phyloP scores from a whole-genome alignment of 768 basidiomycete species.

The Lactarius hengduanensis region DNA sequence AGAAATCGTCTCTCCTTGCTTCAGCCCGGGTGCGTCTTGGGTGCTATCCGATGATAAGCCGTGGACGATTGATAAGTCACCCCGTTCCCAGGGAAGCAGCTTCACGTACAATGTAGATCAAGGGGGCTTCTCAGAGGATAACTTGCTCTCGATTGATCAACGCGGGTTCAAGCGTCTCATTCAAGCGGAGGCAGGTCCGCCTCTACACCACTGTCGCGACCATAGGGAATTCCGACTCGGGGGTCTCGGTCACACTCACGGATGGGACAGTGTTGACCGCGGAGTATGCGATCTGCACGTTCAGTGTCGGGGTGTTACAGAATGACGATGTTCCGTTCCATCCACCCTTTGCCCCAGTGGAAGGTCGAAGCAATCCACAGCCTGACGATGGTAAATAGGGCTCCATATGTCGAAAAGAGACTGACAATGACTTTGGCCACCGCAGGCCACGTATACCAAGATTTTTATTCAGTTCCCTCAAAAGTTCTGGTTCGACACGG shows the following conservation, averaged over 20 bases:
- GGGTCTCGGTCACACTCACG: constrained; percentile 47
- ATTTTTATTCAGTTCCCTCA: constrained; percentile 14
- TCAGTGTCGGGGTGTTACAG: constrained; percentile 57
- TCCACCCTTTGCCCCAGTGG: constrained; percentile 46
- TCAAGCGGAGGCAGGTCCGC: constrained; percentile 50
- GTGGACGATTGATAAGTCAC: background rate
- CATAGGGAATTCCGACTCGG: constrained; percentile 43
- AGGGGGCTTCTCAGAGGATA: constrained; percentile 57
- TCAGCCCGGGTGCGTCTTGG: constrained; percentile 49
- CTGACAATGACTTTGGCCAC: background rate
- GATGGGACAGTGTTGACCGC: constrained; percentile 35
- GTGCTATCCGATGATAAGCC: background rate
- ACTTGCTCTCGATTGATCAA: constrained; percentile 47
- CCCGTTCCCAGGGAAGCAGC: constrained; percentile 51
- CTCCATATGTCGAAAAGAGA: background rate
- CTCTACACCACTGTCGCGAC: constrained; percentile 51
- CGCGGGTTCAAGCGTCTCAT: constrained; percentile 60
- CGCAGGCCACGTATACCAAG: constrained; percentile 8
- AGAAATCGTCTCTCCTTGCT: constrained; percentile 51
- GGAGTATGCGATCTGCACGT: constrained; percentile 44
- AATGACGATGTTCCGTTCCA: constrained; percentile 45
- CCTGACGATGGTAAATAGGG: constrained; percentile 50
- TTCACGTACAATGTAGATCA: constrained; percentile 42
- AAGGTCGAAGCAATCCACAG: constrained; percentile 62
- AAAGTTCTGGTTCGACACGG: constrained; percentile 24